Percentiles rank a stretch among this genome's conserved stretches.
These are phyloP conservation scores for Cyberlindnera nakhonratchasimensis DNA, from an alignment of 805 yeast genomes.

Conservation along the genomic window DNA sequence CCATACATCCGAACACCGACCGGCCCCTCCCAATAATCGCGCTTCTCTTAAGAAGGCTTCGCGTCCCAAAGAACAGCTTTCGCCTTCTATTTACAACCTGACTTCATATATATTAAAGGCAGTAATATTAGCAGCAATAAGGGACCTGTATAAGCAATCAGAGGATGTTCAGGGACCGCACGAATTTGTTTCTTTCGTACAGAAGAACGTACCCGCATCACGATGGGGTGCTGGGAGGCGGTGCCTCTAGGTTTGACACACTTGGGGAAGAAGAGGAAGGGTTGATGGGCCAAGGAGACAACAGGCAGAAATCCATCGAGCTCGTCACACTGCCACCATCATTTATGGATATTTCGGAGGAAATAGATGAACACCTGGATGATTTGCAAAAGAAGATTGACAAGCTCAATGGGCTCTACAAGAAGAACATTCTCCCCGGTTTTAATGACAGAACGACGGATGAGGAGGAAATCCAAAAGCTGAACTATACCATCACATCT, in stretches of 20 bases:
- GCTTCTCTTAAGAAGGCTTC: too few species aligned
- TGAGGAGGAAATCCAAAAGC: conserved; percentile 73
- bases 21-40: too few species aligned
- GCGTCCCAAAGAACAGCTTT: too few species aligned
- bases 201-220: conserved; percentile 85
- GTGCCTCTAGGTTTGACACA: conserved; percentile 25
- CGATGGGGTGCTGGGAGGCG: conserved; percentile 20
- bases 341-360: conserved; percentile 68
- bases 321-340: conserved; percentile 71
- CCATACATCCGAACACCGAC: neutral
- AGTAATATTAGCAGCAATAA: neutral
- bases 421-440: conserved; percentile 81
- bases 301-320: conserved; percentile 47
- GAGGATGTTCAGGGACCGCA: conserved; percentile 85
- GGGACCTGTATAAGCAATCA: neutral
- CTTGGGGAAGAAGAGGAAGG: conserved; percentile 33
- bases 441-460: conserved; percentile 75
- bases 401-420: conserved; percentile 66
- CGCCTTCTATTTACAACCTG: too few species aligned
- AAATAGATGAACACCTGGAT: conserved; percentile 60
- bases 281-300: conserved; percentile 24
- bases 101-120: neutral
- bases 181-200: conserved; percentile 85
- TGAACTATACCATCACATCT: conserved; percentile 72
- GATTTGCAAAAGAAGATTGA: conserved; percentile 53